Evolutionary conservation across 192 early-diverging fungal genomes (phyloP), one percentile per base, ranked within the genome.

Genomic region (Thoreauomyces humboldtii): DNA sequence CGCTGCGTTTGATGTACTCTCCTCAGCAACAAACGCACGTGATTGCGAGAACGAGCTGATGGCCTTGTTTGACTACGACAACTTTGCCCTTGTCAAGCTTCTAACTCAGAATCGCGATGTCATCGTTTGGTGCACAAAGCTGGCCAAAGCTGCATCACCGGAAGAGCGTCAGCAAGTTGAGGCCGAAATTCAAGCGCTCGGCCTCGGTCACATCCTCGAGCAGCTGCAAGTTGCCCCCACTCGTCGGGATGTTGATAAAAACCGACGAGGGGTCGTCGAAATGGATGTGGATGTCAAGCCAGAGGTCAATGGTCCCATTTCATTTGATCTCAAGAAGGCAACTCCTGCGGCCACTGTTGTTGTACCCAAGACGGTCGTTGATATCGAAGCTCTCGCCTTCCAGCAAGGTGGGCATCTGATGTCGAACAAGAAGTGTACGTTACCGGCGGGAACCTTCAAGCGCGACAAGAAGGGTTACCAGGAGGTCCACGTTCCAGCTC

Each of bases 31-130:
- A 43, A 80, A 78, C 53, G 80, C 79, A 24, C 85, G 95, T 48
- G 94, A 96, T 73, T 83, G 88, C 51, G 97, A 99, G 83, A 98
- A 99, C 77, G 90, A 91, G 63, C 77, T 99, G 63, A 93, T 97
- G 81, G 88, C 81, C 17, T 75, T 96, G 42, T 97, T 97, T 64
- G 95, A 99, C 37, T 98, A 91, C 63, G 91, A 92, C 57, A 91
- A 98, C 59, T 99, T 98, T 76, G 95, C 94, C 52, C 73, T 95
- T 4, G 95, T 99, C 53, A 92, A 93, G 68, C 69, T 89, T 29
- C 74, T 99, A 46, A 95, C 89, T 7, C 80, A 78, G 45, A 96
- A 97, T 74, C 81, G 91, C 1, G 95, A 96, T 25, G 65, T 88
- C 19, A 90, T 99, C 28, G 86, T 91, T 12, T 98, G 92, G 93